These are phyloP conservation scores for Tricholoma furcatifolium DNA, from an alignment of 768 basidiomycete genomes.

Conservation along the genomic window DNA sequence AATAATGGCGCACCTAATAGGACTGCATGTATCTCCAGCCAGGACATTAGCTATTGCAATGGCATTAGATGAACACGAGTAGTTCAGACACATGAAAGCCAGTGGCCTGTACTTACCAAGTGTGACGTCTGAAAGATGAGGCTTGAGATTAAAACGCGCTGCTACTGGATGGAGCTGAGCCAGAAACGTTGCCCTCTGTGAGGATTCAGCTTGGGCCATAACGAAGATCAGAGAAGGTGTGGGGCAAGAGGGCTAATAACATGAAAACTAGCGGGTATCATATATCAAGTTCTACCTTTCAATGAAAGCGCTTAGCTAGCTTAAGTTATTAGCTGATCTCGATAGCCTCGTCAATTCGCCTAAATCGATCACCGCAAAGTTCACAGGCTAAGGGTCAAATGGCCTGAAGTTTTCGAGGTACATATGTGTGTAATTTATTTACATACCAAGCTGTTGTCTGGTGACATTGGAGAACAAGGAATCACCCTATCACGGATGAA, in stretches of 20 bases:
- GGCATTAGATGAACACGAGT: conserved; percentile 6
- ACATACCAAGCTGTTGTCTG: too few species aligned
- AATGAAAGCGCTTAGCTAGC: too few species aligned
- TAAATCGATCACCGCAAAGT: too few species aligned
- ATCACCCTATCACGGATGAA: too few species aligned
- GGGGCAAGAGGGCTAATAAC: neutral
- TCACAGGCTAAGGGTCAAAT: too few species aligned
- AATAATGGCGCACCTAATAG: conserved; percentile 28
- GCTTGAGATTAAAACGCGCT: conserved; percentile 21
- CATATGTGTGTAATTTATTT: too few species aligned
- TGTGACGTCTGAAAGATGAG: conserved; percentile 21
- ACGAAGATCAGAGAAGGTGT: neutral
- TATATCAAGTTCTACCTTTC: too few species aligned
- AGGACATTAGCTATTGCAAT: conserved; percentile 28
- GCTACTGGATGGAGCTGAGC: conserved; percentile 21
- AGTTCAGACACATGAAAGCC: neutral
- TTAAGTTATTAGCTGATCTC: too few species aligned
- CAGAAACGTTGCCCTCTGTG: conserved; percentile 14
- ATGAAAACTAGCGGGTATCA: neutral
- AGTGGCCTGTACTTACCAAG: conserved; percentile 16
- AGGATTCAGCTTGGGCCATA: conserved; percentile 6
- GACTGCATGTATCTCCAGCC: conserved; percentile 37
- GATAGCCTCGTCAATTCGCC: too few species aligned
- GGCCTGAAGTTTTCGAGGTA: neutral
- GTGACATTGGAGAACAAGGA: too few species aligned